phyloP scores from a whole-genome alignment of 179 eudicot species.

The Beta macrorhiza region DNA sequence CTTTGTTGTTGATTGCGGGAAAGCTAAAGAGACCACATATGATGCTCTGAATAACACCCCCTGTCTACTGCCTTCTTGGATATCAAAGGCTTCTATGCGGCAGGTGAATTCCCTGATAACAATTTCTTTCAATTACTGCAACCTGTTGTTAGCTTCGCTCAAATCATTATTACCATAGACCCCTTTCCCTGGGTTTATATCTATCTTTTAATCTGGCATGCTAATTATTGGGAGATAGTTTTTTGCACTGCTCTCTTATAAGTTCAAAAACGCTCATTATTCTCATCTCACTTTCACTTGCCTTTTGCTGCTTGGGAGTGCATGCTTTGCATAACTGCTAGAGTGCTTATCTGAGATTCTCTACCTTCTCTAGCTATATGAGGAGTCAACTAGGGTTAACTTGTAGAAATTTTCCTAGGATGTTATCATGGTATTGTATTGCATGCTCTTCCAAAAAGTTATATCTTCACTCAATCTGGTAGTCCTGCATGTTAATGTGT shows the following conservation, averaged over 20 bases:
- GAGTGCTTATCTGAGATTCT: background rate
- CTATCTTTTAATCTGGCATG: background rate
- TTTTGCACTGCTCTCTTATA: background rate
- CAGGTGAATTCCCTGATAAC: constrained; percentile 58
- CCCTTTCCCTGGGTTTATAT: background rate
- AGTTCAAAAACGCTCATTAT: background rate
- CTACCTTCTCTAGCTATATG: background rate
- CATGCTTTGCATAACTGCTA: background rate
- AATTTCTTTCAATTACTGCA: background rate
- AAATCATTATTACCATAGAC: background rate
- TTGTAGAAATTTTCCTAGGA: background rate
- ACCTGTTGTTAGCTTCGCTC: background rate
- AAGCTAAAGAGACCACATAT: constrained; percentile 96
- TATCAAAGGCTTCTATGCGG: constrained; percentile 95
- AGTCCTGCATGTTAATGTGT: constrained; percentile 18
- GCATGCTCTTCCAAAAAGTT: background rate
- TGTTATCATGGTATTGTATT: constrained; percentile 3
- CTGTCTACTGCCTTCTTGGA: constrained; percentile 93
- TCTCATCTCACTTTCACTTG: constrained; percentile 4
- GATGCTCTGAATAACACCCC: constrained; percentile 96
- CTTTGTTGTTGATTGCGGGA: constrained; percentile 95
- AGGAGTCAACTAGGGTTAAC: background rate
- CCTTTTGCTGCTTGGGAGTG: constrained; percentile 11
- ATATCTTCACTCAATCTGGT: constrained; percentile 4
- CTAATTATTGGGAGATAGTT: background rate